These are phyloP conservation scores for Afroboletus lepidellus DNA, from an alignment of 1,284 basidiomycete species.

Conservation along the genomic window DNA sequence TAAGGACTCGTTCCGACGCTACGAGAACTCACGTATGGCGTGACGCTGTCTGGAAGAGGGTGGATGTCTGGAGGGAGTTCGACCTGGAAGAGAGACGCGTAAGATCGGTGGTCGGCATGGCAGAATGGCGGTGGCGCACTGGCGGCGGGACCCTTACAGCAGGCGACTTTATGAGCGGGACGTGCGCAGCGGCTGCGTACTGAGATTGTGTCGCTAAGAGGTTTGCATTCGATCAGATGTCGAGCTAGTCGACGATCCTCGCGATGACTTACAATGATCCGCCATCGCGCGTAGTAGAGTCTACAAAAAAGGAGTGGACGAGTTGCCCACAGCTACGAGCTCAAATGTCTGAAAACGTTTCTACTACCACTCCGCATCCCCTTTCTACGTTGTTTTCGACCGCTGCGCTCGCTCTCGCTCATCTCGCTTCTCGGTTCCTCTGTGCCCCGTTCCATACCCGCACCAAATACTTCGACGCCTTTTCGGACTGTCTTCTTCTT, in stretches of 20 bases:
- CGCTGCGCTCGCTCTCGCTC: slow-evolving; percentile 59
- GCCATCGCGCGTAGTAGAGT: slow-evolving; percentile 8
- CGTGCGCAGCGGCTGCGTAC: slow-evolving; percentile 69
- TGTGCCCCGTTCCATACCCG: slow-evolving; percentile 79
- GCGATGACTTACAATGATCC: slow-evolving; percentile 24
- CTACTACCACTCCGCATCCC: slow-evolving; percentile 83
- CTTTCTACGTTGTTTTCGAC: slow-evolving; percentile 69
- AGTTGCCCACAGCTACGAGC: slow-evolving; percentile 13
- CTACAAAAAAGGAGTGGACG: no score
- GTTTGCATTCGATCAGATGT: background rate
- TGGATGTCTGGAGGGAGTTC: slow-evolving; percentile 86
- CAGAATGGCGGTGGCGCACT: slow-evolving; percentile 43
- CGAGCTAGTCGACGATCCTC: background rate
- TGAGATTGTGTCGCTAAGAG: slow-evolving; percentile 42
- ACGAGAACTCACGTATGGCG: slow-evolving; percentile 68
- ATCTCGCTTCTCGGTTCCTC: slow-evolving; percentile 46
- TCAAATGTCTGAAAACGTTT: slow-evolving; percentile 66
- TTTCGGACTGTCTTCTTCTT: slow-evolving; percentile 47
- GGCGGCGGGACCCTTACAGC: slow-evolving; percentile 82
- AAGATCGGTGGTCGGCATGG: background rate
- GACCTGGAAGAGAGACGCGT: slow-evolving; percentile 49
- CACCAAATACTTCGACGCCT: slow-evolving; percentile 78
- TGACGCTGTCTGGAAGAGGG: slow-evolving; percentile 85
- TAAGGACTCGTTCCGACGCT: background rate
- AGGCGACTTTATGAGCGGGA: slow-evolving; percentile 89